A percentile compares a stretch with the other conserved stretches of the same genome.
Evolutionary conservation across 345 rosid species (phyloP).

Genomic region (Acer negundo): DNA sequence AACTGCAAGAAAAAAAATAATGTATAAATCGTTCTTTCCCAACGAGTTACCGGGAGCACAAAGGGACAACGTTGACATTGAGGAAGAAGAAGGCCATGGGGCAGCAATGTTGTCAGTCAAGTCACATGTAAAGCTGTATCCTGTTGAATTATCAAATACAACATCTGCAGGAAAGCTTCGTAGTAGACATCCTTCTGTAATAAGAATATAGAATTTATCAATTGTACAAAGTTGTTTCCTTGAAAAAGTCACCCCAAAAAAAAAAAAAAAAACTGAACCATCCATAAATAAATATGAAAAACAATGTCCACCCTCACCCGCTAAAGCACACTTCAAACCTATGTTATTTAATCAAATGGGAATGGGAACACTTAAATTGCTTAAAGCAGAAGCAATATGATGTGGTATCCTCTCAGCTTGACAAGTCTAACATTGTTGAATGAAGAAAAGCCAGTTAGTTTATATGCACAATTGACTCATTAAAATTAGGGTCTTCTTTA

Average conservation of each 20-base stretch:
- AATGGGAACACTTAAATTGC: neutral
- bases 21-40: neutral
- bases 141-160: constrained; percentile 79
- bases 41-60: constrained; percentile 83
- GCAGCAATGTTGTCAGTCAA: constrained; percentile 92
- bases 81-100: constrained; percentile 95
- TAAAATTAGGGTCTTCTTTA: neutral
- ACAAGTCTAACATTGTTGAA: neutral
- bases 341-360: neutral
- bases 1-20: neutral
- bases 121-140: constrained; percentile 94
- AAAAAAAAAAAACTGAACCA: neutral
- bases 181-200: constrained; percentile 73
- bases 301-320: neutral
- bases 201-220: constrained; percentile 15
- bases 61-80: constrained; percentile 77
- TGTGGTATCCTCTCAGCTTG: neutral
- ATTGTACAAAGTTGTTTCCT: constrained; percentile 7
- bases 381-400: neutral
- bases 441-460: neutral
- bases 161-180: constrained; percentile 86
- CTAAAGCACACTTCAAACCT: constrained; percentile 2
- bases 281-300: constrained; percentile 3
- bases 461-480: neutral
- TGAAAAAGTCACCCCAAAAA: constrained; percentile 5